Conservation (phyloP, 2,329 filamentous ascomycete genomes). For the Chaetothyriales sp. region DNA sequence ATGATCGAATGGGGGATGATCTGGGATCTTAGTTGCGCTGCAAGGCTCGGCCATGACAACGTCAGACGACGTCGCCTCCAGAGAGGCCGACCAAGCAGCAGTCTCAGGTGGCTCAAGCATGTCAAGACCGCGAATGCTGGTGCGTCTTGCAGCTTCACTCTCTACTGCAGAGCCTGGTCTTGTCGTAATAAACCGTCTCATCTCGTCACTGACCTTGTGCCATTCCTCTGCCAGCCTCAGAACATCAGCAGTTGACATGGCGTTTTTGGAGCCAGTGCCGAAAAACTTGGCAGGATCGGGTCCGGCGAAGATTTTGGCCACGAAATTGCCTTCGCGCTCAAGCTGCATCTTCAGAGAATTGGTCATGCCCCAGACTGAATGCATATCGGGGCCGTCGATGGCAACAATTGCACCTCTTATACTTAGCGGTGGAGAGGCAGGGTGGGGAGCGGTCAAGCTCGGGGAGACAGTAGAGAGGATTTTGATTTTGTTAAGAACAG, state of each 20-base stretch:
- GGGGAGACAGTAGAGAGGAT: conserved; percentile 64
- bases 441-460: conserved; percentile 37
- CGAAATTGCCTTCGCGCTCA: conserved; percentile 38
- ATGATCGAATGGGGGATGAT: not conserved
- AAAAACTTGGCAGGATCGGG: conserved; percentile 20
- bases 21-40: not conserved
- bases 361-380: conserved; percentile 52
- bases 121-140: not conserved
- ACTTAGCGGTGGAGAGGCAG: conserved; percentile 24
- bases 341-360: conserved; percentile 46
- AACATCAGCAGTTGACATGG: conserved; percentile 41
- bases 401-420: conserved; percentile 68
- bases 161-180: conserved; percentile 5
- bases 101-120: not conserved
- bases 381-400: conserved; percentile 59
- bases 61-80: not conserved
- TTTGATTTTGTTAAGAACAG: conserved; percentile 61
- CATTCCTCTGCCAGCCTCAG: conserved; percentile 56
- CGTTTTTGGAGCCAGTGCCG: conserved; percentile 16
- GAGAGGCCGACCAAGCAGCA: not conserved
- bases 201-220: conserved; percentile 62
- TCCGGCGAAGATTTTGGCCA: conserved; percentile 37
- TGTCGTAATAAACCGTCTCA: conserved; percentile 45
- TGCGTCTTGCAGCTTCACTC: not conserved
- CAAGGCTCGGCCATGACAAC: not conserved